phyloP scores from a whole-genome alignment of 2,329 filamentous ascomycete species.

The Botryosphaeria dothidea region DNA sequence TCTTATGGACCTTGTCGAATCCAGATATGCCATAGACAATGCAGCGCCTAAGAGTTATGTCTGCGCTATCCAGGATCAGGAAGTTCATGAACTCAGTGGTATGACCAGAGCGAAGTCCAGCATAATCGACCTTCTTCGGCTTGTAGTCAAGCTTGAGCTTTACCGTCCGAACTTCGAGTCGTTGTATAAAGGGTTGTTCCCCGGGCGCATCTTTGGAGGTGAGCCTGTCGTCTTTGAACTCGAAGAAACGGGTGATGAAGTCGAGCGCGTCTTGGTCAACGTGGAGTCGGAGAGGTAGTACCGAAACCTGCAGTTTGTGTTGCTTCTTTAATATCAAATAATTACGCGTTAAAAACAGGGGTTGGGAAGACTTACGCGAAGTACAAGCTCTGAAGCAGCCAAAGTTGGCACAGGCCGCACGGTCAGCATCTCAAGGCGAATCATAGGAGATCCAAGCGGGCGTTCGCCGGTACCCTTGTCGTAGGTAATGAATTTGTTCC shows the following conservation, averaged over 20 bases:
- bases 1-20: constrained; percentile 86
- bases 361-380: constrained; percentile 58
- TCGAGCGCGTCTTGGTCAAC: constrained; percentile 97
- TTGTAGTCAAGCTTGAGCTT: constrained; percentile 93
- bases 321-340: constrained; percentile 16
- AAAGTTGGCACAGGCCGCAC: constrained; percentile 83
- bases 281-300: constrained; percentile 85
- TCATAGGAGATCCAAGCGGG: constrained; percentile 84
- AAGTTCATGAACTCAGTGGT: constrained; percentile 99
- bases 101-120: constrained; percentile 84
- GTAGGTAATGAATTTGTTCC: constrained; percentile 97
- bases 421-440: constrained; percentile 83
- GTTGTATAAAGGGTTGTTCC: constrained; percentile 79
- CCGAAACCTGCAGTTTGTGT: constrained; percentile 49
- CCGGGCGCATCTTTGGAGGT: constrained; percentile 45
- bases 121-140: constrained; percentile 96
- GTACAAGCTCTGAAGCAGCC: constrained; percentile 84
- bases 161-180: constrained; percentile 82
- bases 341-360: neutral
- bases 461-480: constrained; percentile 84
- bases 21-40: constrained; percentile 92
- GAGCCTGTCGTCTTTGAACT: constrained; percentile 85
- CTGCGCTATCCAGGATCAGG: constrained; percentile 82
- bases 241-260: constrained; percentile 96
- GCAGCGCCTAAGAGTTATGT: constrained; percentile 81